Percentiles rank a stretch among this genome's conserved stretches.
These are phyloP conservation scores for Sporothrix brasiliensis DNA, from an alignment of 2,329 filamentous ascomycete genomes.

Conservation along the genomic window DNA sequence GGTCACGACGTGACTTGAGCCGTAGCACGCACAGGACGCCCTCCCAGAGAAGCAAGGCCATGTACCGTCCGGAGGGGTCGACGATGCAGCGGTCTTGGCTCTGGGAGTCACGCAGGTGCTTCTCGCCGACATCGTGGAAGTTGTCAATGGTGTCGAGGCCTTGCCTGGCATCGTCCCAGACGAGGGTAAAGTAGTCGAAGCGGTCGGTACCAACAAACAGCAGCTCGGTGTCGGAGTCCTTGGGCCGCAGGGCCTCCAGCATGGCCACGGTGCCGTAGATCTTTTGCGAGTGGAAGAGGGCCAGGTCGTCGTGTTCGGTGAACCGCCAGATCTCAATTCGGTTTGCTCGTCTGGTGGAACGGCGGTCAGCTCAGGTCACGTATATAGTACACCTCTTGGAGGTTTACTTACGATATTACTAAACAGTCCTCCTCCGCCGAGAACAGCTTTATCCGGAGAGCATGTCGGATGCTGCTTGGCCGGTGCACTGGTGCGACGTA, in stretches of 20 bases:
- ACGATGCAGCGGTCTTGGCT: conserved; percentile 81
- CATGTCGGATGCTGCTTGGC: conserved; percentile 88
- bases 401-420: conserved; percentile 73
- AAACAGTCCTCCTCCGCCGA: conserved; percentile 76
- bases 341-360: conserved; percentile 72
- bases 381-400: not conserved
- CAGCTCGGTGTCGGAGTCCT: conserved; percentile 74
- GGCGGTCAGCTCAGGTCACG: conserved; percentile 40
- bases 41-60: conserved; percentile 64
- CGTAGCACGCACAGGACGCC: conserved; percentile 61
- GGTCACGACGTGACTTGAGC: conserved; percentile 52
- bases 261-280: conserved; percentile 87
- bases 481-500: conserved; percentile 93
- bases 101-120: conserved; percentile 73
- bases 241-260: conserved; percentile 76
- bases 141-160: conserved; percentile 56
- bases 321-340: conserved; percentile 81
- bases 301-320: conserved; percentile 65
- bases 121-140: conserved; percentile 59
- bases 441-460: conserved; percentile 77
- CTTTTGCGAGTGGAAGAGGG: conserved; percentile 66
- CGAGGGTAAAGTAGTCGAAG: conserved; percentile 86
- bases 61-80: conserved; percentile 71
- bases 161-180: conserved; percentile 68
- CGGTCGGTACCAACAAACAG: conserved; percentile 91